Evolutionary conservation across 225 moss, liverwort and hornwort species (phyloP), one percentile per base, ranked within the genome.

Genomic region (Pseudoscleropodium purum): DNA sequence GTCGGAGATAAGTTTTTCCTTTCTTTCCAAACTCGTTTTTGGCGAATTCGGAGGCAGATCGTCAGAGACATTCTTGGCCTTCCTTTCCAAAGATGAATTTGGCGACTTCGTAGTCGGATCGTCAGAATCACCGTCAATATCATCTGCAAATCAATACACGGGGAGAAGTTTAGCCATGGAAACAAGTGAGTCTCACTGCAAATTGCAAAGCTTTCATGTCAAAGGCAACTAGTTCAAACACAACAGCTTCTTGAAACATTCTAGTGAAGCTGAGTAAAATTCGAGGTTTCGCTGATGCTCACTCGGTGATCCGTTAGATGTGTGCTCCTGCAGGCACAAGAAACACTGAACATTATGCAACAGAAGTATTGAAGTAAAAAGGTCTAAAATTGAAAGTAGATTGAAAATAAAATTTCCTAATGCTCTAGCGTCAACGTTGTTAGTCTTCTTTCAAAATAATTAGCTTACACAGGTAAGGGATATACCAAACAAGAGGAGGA

Each of bases 91-190:
- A 88, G 89, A 85, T 33, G 91, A 77, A 34, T 75, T 91, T 37
- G 86, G 82, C 25, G 86, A 82, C 77, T 64, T 60, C 13, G 77
- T 4, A 20, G 87, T 25, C 56, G n/a, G n/a, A 14, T 87, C 90
- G 45, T 97, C 96, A 76, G 95, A 93, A 75, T 94, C 90, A 59
- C 91, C 89, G 65, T 95, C 92, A 75, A 90, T 85, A 78, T 91
- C 93, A 90, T 90, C 97, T 97, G 93, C 86, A 79, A 69, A 84
- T 47, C 67, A 68, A 84, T 43, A 65, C 52, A 89, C 52, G 60
- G 33, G 56, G 31, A 64, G 34, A 63, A 64, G 31, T 75, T 82
- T 62, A 39, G 69, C 69, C n/a, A 74, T 39, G 64, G 36, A 85
- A 59, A 27, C 36, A 75, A 30, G 54, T 51, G 77, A 79, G 31